phyloP scores from a whole-genome alignment of 805 yeast species.

The Saccharomyces jurei region DNA sequence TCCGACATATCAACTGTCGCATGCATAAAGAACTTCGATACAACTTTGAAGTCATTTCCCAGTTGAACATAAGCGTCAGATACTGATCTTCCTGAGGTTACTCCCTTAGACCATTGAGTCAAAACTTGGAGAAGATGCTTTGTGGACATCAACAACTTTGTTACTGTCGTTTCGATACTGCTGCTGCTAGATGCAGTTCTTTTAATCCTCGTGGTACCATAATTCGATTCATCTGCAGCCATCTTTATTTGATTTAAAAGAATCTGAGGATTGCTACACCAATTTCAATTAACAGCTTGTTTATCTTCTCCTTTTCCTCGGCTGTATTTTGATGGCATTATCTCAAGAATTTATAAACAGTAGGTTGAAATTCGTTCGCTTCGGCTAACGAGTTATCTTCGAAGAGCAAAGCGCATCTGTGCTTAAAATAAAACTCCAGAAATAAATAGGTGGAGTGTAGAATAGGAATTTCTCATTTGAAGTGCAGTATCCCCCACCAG shows the following conservation, averaged over 20 bases:
- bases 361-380: neutral
- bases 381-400: neutral
- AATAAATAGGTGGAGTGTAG: neutral
- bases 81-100: conserved; percentile 75
- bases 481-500: conserved; percentile 6
- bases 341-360: neutral
- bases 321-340: neutral
- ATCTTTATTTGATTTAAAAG: conserved; percentile 1
- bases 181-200: conserved; percentile 19
- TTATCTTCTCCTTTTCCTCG: neutral
- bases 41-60: conserved; percentile 88
- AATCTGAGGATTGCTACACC: neutral
- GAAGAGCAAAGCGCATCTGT: neutral
- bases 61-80: conserved; percentile 85
- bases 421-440: neutral
- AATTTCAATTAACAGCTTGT: neutral
- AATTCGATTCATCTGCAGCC: neutral
- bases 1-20: conserved; percentile 78
- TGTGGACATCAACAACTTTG: conserved; percentile 76
- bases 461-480: neutral
- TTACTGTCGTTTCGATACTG: conserved; percentile 70
- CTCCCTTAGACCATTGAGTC: conserved; percentile 81
- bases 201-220: neutral
- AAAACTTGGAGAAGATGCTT: conserved; percentile 79
- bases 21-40: conserved; percentile 67